Evolutionary conservation across 2,329 filamentous ascomycete species (phyloP).

Genomic region (Exophiala viscosa): DNA sequence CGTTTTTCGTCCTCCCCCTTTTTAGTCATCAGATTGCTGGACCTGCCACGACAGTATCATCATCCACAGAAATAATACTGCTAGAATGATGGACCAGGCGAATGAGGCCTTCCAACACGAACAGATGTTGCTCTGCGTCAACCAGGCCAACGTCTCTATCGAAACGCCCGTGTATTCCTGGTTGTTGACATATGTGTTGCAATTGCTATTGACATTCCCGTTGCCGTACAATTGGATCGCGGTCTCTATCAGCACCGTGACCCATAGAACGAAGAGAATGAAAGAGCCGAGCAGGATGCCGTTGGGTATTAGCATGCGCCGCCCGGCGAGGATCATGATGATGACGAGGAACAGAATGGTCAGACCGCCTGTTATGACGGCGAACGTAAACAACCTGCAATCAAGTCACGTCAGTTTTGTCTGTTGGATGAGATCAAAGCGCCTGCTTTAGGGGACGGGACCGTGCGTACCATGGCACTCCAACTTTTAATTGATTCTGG

Average conservation of each 20-base stretch:
- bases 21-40: slow-evolving; percentile 39
- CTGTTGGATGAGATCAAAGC: neutral
- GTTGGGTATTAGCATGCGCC: slow-evolving; percentile 55
- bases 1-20: neutral
- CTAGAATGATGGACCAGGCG: slow-evolving; percentile 60
- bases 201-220: slow-evolving; percentile 57
- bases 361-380: slow-evolving; percentile 55
- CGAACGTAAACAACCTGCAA: slow-evolving; percentile 61
- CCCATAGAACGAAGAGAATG: slow-evolving; percentile 59
- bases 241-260: slow-evolving; percentile 61
- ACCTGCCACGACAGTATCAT: slow-evolving; percentile 60
- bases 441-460: neutral
- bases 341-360: slow-evolving; percentile 57
- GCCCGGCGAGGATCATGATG: slow-evolving; percentile 54
- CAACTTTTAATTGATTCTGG: slow-evolving; percentile 53
- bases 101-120: slow-evolving; percentile 62
- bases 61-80: slow-evolving; percentile 64
- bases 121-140: slow-evolving; percentile 62
- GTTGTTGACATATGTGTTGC: slow-evolving; percentile 54
- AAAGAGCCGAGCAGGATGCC: slow-evolving; percentile 59
- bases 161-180: slow-evolving; percentile 46
- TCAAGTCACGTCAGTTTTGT: neutral
- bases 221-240: slow-evolving; percentile 59
- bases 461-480: slow-evolving; percentile 57
- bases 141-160: slow-evolving; percentile 57